Evolutionary conservation across 2,329 filamentous ascomycete genomes (phyloP), one percentile per base, ranked within the genome.

Genomic region (Aspergillus niger): DNA sequence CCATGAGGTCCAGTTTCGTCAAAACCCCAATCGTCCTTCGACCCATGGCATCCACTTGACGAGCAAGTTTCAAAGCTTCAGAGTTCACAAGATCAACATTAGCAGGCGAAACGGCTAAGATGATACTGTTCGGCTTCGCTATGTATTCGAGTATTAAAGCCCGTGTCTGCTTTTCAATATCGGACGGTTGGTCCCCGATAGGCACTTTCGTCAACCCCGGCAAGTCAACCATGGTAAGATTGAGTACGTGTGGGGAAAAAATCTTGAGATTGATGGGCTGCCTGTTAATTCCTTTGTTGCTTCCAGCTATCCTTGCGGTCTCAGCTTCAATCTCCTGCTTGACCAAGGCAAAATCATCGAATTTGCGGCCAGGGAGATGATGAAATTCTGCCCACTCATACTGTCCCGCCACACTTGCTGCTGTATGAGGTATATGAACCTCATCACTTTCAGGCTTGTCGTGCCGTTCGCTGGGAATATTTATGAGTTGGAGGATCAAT

Each of bases 11-110:
- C 65, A 99, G 83, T 80, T 99, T 99, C 62, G 95, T 98, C 62
- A 99, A 84, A 59, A 99, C 94, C 72, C 95, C 95, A 73, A 99
- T 98, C 20, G 95, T 99, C 75, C 95, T 87, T 77, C 91, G 88
- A 65, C 95, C 95, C 77, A 97, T 89, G 2, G 95, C 90, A 77
- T 99, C 95, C 57, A 99, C 95, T 86, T 99, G 92, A 56, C 95
- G 89, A 62, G 95, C 95, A 63, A 99, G 89, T 79, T 99, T 99
- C 69, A 99, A 81, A 7, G 95, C 93, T 77, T 99, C 95, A 7
- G 95, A 99, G 78, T 99, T 99, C 75, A 98, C 95, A 70, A 99
- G 89, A 74, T 99, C 95, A 72, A 98, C 94, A 72, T 99, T 99
- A 56, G 95, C 95, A 17, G 95, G 94, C 11, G 95, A 98, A 24